Evolutionary conservation across 768 basidiomycete species (phyloP), one percentile per base, ranked within the genome.

Genomic region (Hericium erinaceus): DNA sequence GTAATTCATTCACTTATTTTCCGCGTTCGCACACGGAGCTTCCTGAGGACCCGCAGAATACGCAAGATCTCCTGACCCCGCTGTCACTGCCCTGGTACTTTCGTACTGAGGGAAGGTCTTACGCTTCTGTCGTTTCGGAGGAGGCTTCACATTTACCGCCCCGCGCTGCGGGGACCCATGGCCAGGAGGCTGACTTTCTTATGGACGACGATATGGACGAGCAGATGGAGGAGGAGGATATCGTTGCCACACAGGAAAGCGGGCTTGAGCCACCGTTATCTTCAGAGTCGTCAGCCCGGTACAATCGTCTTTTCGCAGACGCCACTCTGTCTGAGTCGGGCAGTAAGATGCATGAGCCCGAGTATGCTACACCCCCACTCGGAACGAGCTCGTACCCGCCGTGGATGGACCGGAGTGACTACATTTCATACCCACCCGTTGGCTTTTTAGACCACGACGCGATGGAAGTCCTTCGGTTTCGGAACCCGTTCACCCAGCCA

Each of bases 31-130:
- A 13, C 16, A 1, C 24, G 20, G n/a, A 38, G 39, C 44, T 26
- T 15, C 55, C 46, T 48, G 39, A 44, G 55, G 55, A 48, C n/a
- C 33, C 16, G 37, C 33, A 22, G 33, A 33, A 54, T 38, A 26
- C 26, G n/a, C 55, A 22, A n/a, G 40, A 56, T 20, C 44, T 56
- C 22, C 26, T 56, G 24, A 56, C 55, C 20, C 55, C 55, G n/a
- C 28, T 56, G 26, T 56, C 55, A 8, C 55, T 40, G 12, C 22
- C 39, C 12, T 56, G 55, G 55, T 13, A 48, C 44, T 56, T 56
- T 26, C 18, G 28, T 48, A 13, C 18, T 11, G 49, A 51, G 26
- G 49, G 24, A 16, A 15, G 24, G 22, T 51, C 49, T 15, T 51
- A 18, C 10, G 28, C 28, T 24, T 16, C 49, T 51, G 24, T 26